phyloP scores from a whole-genome alignment of 306 rosid species.

The Astragalus membranaceus region DNA sequence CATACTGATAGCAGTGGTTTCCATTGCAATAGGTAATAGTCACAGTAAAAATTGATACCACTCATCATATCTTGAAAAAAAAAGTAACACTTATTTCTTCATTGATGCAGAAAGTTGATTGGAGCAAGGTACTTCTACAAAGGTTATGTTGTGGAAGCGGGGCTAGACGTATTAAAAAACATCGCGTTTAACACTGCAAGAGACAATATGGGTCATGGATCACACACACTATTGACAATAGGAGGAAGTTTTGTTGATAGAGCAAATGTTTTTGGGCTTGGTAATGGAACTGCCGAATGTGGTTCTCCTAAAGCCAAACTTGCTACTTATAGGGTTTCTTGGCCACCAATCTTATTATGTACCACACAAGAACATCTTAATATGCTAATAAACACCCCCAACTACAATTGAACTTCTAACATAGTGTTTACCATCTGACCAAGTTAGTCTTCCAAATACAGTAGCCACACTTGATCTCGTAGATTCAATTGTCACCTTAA shows the following conservation, averaged over 20 bases:
- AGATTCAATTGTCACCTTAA: slow-evolving; percentile 33
- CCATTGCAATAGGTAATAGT: slow-evolving; percentile 55
- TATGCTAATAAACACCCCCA: slow-evolving; percentile 15
- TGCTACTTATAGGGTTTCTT: slow-evolving; percentile 66
- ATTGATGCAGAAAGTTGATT: slow-evolving; percentile 57
- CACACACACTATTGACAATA: slow-evolving; percentile 73
- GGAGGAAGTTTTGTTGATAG: slow-evolving; percentile 55
- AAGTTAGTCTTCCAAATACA: slow-evolving; percentile 42
- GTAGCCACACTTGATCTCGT: background rate
- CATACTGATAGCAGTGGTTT: slow-evolving; percentile 19
- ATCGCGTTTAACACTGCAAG: slow-evolving; percentile 15
- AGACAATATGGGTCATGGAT: slow-evolving; percentile 62
- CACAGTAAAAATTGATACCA: too few relatives aligned
- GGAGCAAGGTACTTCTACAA: slow-evolving; percentile 76
- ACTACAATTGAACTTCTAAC: slow-evolving; percentile 57
- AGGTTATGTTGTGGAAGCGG: slow-evolving; percentile 25
- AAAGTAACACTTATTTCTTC: background rate
- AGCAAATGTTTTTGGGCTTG: slow-evolving; percentile 44
- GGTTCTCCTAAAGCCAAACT: slow-evolving; percentile 74
- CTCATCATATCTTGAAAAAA: too few relatives aligned
- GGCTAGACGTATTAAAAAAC: background rate
- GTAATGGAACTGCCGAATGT: slow-evolving; percentile 70
- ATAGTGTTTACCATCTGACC: slow-evolving; percentile 56
- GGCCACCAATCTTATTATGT: slow-evolving; percentile 49
- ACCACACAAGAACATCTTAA: background rate